Evolutionary conservation across 768 basidiomycete genomes (phyloP), one percentile per base, ranked within the genome.

Genomic region (Sarcodon sp.): DNA sequence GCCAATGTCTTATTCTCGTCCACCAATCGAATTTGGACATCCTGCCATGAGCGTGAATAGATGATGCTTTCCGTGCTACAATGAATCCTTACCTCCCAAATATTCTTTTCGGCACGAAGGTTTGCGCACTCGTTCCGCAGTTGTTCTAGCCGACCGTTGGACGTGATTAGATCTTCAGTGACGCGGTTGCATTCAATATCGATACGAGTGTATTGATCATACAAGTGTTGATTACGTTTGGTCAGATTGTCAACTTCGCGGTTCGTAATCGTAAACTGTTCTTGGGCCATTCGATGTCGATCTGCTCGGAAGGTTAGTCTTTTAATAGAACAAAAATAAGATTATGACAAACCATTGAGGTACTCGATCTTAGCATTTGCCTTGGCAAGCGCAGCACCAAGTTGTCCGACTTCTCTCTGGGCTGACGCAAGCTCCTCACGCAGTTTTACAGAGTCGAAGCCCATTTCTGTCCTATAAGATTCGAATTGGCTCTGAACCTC

Each of bases 31-130:
- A 57, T 57, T 71, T 96, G 89, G 33, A 87, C 75, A 52, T 76
- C 78, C 90, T 91, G 52, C 7, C 21, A 13, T 15, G 33, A 6
- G 34, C 32, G 12, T 18, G 12, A 43, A 10, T 12, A 11, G 35
- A 11, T 27, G 35, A 11, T 27, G 21, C 21, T 27, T 27, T 27
- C 21, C 21, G 21, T 27, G 21, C 3, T 27, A 39, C 21, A 7
- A 37, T 15, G 33, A 44, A 27, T 41, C 34, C 49, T n/a, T 74
- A 87, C 90, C 81, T 89, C 87, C 84, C 86, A 90, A 34, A 93
- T 87, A 58, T 79, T 83, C 69, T 90, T 93, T 73, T 98, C 94
- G 0, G 91, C 92, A 38, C 85, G 79, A 13, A 96, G 73, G 60
- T 88, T 93, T 2, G 87, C 85, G 53, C 72, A 77, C 56, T 97